A percentile compares a stretch with the other conserved stretches of the same genome.
phyloP scores from a whole-genome alignment of 2,329 filamentous ascomycete species.

The Didymella lethalis region DNA sequence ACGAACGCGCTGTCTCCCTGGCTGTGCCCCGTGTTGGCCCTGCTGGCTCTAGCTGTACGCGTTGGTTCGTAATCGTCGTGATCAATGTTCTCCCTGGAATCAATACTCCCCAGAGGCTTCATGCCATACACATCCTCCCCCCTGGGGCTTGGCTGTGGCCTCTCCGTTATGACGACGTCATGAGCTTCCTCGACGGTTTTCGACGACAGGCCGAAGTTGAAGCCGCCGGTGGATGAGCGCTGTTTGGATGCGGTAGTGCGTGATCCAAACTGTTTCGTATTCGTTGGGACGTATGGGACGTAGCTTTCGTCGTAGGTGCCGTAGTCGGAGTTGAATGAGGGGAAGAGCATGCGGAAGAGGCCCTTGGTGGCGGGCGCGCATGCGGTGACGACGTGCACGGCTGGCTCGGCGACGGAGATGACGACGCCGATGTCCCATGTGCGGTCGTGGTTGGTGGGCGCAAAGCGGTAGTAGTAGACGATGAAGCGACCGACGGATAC shows the following conservation, averaged over 20 bases:
- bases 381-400: conserved; percentile 61
- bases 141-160: conserved; percentile 8
- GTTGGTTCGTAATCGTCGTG: conserved; percentile 12
- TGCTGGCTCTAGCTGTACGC: conserved; percentile 19
- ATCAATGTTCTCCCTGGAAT: conserved; percentile 26
- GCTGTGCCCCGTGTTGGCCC: conserved; percentile 28
- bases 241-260: conserved; percentile 12
- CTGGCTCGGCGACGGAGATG: conserved; percentile 51
- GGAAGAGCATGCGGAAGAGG: conserved; percentile 49
- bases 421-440: conserved; percentile 49
- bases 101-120: conserved; percentile 24
- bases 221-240: conserved; percentile 16
- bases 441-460: conserved; percentile 43
- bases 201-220: conserved; percentile 23
- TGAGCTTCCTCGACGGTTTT: conserved; percentile 18
- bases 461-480: conserved; percentile 52
- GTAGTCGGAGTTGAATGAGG: conserved; percentile 40
- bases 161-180: conserved; percentile 21
- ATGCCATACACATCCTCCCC: conserved; percentile 28
- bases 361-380: conserved; percentile 63
- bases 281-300: conserved; percentile 12
- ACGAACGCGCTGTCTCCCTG: conserved; percentile 17
- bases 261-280: conserved; percentile 18
- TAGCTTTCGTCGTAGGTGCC: conserved; percentile 25
- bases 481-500: conserved; percentile 50